Evolutionary conservation across 306 rosid genomes (phyloP), one percentile per base, ranked within the genome.

Genomic region (Vigna radiata): DNA sequence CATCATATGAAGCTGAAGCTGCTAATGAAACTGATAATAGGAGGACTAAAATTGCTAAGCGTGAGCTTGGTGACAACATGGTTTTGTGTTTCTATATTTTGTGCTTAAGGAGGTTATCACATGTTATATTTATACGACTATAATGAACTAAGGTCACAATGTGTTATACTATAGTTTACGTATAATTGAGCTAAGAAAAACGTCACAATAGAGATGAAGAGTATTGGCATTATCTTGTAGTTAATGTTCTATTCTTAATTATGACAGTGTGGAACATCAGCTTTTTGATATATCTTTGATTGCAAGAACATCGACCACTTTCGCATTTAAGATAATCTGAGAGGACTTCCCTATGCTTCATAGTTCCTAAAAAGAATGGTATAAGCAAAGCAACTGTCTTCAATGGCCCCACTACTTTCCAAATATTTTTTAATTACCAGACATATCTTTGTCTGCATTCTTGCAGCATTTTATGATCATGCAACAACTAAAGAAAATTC

Each of bases 101-200:
- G 72, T 71, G 73, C 21, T 49, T 5, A 78, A 19, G 46, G 66
- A 70, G 75, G 61, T 23, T 36, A 44, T 17, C 59, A 18, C 37
- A 49, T 29, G 73, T 65, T 56, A 37, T 41, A 74, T 77, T 59
- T 78, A 68, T 83, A 72, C 10, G 43, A 8, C 2, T 11, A 59
- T 6, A 17, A 21, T 75, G 61, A 58, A 54, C 29, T 21, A 19
- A 39, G 70, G 50, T 81, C 74, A 33, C 33, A 63, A 27, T 61
- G 54, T 43, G 68, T 61, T 14, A 29, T 44, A 53, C 54, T 27
- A 10, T 1, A 13, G 6, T 76, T 77, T 27, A 37, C 82, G 81
- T 54, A n/a, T 67, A 79, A 72, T 77, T 82, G 86, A 84, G 83
- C 75, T 77, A 82, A 84, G 79, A 77, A 58, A 64, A 46, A 79